These are phyloP conservation scores for Cymbidium sinense DNA, from an alignment of 106 monocot species.

Conservation along the genomic window DNA sequence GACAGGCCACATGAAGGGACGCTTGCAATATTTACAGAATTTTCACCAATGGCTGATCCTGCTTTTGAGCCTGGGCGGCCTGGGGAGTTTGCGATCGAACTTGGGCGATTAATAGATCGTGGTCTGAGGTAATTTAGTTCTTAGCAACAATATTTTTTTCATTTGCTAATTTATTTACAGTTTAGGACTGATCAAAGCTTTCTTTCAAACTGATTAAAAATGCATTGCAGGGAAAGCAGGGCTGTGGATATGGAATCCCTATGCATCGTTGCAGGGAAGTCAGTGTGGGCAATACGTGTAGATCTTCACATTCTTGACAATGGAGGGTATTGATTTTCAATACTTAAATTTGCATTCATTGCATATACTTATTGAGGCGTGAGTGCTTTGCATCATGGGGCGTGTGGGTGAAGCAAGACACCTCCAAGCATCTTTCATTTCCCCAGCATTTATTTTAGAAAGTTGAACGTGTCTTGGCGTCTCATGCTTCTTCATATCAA, in stretches of 20 bases:
- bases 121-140: constrained; percentile 55
- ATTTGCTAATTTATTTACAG: neutral
- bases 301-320: constrained; percentile 98
- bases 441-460: neutral
- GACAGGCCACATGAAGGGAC: constrained; percentile 90
- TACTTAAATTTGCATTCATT: neutral
- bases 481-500: neutral
- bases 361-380: neutral
- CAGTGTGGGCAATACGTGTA: constrained; percentile 86
- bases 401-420: neutral
- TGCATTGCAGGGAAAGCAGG: constrained; percentile 76
- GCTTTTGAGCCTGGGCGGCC: constrained; percentile 85
- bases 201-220: neutral
- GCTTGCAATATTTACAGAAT: constrained; percentile 69
- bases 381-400: neutral
- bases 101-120: constrained; percentile 86
- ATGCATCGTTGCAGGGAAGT: constrained; percentile 86
- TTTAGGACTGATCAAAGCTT: neutral
- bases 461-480: neutral
- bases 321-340: constrained; percentile 65
- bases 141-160: neutral
- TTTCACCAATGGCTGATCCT: constrained; percentile 98
- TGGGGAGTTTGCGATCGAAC: constrained; percentile 77
- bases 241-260: constrained; percentile 98
- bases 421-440: neutral